phyloP scores from a whole-genome alignment of 2,329 filamentous ascomycete genomes.

The Trichophyton schoenleinii region DNA sequence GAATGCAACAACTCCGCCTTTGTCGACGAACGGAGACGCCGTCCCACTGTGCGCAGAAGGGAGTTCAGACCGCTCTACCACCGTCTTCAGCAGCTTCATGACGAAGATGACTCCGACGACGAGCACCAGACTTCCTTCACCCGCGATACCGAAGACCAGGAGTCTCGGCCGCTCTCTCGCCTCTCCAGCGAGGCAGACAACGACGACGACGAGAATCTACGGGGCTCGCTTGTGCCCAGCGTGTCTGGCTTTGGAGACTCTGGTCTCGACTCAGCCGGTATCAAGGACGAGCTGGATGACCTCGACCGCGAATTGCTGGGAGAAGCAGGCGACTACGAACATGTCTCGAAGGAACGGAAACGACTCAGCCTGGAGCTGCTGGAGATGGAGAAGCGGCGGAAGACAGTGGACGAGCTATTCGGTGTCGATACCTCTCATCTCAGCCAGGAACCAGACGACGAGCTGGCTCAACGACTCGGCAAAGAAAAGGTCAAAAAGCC shows the following conservation, averaged over 20 bases:
- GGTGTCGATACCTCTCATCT: constrained; percentile 40
- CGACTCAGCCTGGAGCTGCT: constrained; percentile 29
- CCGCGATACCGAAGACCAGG: constrained; percentile 72
- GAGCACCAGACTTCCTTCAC: constrained; percentile 56
- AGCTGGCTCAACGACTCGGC: background rate
- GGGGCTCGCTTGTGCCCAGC: constrained; percentile 11
- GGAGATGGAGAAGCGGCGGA: constrained; percentile 57
- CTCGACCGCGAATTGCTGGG: constrained; percentile 18
- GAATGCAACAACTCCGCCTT: constrained; percentile 52
- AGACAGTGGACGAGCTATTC: constrained; percentile 73
- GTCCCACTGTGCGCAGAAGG: constrained; percentile 40
- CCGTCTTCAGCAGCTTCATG: constrained; percentile 59
- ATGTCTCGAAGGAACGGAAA: constrained; percentile 14
- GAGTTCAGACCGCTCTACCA: constrained; percentile 72
- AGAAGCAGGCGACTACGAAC: constrained; percentile 8
- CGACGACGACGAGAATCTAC: constrained; percentile 38
- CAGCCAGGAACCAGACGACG: constrained; percentile 39
- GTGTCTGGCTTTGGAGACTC: constrained; percentile 3
- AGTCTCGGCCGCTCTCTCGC: constrained; percentile 68
- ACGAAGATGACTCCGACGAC: constrained; percentile 77
- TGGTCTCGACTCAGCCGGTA: background rate
- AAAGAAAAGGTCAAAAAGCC: constrained; percentile 42
- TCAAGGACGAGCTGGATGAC: constrained; percentile 14
- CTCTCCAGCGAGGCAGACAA: constrained; percentile 42
- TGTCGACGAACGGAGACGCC: constrained; percentile 53